These are phyloP conservation scores for Aciculosporium take DNA, from an alignment of 2,329 filamentous ascomycete species.

Conservation along the genomic window DNA sequence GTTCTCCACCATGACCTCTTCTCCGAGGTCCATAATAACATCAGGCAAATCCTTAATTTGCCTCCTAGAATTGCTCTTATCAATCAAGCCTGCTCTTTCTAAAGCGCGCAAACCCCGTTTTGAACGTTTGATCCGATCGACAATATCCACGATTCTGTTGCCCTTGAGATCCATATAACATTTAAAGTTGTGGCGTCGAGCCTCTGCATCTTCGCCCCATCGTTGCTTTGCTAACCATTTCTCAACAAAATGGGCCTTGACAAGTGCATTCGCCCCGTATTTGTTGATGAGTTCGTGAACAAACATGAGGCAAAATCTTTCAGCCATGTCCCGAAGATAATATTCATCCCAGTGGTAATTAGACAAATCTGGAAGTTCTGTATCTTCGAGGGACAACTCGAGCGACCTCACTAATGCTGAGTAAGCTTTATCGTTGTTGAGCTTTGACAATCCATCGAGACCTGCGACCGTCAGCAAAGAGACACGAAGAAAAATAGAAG, in stretches of 20 bases:
- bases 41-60: constrained; percentile 18
- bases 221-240: constrained; percentile 62
- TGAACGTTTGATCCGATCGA: constrained; percentile 33
- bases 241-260: constrained; percentile 52
- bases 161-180: constrained; percentile 34
- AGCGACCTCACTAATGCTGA: constrained; percentile 46
- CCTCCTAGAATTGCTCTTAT: constrained; percentile 18
- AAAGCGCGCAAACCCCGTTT: constrained; percentile 37
- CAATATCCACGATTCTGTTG: constrained; percentile 39
- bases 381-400: constrained; percentile 38
- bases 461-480: constrained; percentile 17
- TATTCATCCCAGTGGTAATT: constrained; percentile 49
- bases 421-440: constrained; percentile 38
- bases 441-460: constrained; percentile 25
- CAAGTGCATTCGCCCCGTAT: constrained; percentile 40
- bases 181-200: constrained; percentile 38
- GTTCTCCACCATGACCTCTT: constrained; percentile 13
- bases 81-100: constrained; percentile 34
- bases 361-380: constrained; percentile 34
- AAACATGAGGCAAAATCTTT: constrained; percentile 46
- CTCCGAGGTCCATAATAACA: constrained; percentile 20
- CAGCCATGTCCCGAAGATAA: constrained; percentile 44
- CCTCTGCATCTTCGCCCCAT: constrained; percentile 44
- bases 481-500: background rate
- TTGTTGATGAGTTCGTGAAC: constrained; percentile 44